A percentile compares a stretch with the other conserved stretches of the same genome.
phyloP scores from a whole-genome alignment of 1,284 basidiomycete genomes.

The Coriolopsis trogii region DNA sequence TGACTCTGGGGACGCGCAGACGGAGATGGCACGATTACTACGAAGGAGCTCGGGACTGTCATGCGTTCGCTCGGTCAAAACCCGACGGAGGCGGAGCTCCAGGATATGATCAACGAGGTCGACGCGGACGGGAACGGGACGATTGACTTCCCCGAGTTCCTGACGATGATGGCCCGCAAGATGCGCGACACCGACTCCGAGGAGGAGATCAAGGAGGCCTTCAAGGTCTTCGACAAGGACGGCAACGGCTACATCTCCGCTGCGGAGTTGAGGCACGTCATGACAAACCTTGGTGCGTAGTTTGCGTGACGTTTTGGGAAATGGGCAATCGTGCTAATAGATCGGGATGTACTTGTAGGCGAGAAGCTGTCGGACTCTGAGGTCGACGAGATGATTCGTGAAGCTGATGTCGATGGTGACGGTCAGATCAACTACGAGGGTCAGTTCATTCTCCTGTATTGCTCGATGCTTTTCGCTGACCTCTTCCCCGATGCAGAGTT shows the following conservation, averaged over 20 bases:
- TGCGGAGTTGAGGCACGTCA: constrained; percentile 87
- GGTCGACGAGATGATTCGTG: constrained; percentile 98
- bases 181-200: constrained; percentile 92
- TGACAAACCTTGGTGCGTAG: constrained; percentile 87
- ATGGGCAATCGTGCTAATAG: too few relatives aligned
- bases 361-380: constrained; percentile 94
- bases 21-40: constrained; percentile 96
- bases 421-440: constrained; percentile 88
- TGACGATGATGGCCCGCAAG: constrained; percentile 96
- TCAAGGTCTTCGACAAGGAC: constrained; percentile 86
- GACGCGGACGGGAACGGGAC: constrained; percentile 82
- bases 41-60: constrained; percentile 93
- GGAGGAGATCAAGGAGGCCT: constrained; percentile 79
- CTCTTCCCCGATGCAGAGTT: constrained; percentile 52
- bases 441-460: too few relatives aligned
- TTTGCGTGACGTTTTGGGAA: neutral
- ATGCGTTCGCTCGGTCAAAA: constrained; percentile 98
- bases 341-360: constrained; percentile 45
- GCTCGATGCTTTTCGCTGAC: neutral
- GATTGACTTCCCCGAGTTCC: constrained; percentile 95
- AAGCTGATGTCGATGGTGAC: constrained; percentile 96
- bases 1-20: too few relatives aligned
- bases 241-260: constrained; percentile 83
- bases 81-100: constrained; percentile 93
- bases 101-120: constrained; percentile 97